These are phyloP conservation scores for Letharia lupina DNA, from an alignment of 495 filamentous ascomycete species.

Conservation along the genomic window DNA sequence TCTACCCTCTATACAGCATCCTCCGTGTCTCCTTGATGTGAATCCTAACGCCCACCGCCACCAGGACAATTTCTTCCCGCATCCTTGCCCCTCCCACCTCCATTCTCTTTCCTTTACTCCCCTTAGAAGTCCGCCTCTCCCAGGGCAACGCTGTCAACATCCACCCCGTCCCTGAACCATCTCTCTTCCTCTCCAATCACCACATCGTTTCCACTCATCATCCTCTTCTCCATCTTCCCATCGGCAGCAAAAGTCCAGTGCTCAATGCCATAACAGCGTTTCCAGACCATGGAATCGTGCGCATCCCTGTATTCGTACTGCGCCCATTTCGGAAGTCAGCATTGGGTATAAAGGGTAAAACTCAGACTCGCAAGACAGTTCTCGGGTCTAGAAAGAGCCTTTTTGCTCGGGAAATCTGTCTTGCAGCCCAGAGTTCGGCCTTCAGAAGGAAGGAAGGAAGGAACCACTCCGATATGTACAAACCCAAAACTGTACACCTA, in stretches of 20 bases:
- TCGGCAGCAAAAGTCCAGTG: conserved; percentile 83
- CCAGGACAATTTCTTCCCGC: not conserved
- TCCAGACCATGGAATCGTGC: conserved; percentile 64
- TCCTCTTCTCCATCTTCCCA: conserved; percentile 75
- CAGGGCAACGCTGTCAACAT: conserved; percentile 68
- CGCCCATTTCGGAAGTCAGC: too few relatives aligned
- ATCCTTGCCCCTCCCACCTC: not conserved
- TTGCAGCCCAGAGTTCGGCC: too few relatives aligned
- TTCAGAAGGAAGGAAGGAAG: too few relatives aligned
- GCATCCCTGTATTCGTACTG: conserved; percentile 74
- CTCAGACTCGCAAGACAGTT: too few relatives aligned
- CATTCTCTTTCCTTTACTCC: not conserved
- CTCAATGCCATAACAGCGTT: conserved; percentile 82
- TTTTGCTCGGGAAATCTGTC: too few relatives aligned
- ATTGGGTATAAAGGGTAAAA: too few relatives aligned
- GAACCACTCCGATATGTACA: too few relatives aligned
- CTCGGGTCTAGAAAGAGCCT: too few relatives aligned
- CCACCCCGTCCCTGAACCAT: conserved; percentile 53
- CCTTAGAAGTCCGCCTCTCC: conserved; percentile 65
- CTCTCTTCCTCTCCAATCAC: conserved; percentile 47
- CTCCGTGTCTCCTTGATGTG: not conserved
- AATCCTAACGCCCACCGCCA: not conserved
- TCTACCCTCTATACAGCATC: too few relatives aligned
- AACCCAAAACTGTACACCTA: conserved; percentile 76
- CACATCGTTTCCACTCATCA: conserved; percentile 90